Evolutionary conservation across 257 asterid genomes (phyloP).

Genomic region (Cinchona pubescens): DNA sequence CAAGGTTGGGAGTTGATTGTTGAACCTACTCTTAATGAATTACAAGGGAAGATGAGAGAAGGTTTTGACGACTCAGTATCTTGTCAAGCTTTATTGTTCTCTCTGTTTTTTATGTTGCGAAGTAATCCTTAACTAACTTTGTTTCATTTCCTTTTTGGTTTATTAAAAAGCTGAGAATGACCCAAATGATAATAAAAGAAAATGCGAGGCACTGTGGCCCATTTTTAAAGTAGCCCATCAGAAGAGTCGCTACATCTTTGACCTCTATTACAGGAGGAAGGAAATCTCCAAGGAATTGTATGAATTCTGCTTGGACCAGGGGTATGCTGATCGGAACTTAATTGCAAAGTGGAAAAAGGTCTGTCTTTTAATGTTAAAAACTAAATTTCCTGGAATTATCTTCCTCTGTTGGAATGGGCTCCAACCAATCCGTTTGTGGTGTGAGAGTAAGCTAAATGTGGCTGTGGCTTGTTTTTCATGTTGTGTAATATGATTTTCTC

Average conservation of each 20-base stretch:
- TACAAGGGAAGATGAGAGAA: constrained; percentile 94
- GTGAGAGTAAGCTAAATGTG: too few relatives aligned
- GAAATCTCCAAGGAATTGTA: constrained; percentile 81
- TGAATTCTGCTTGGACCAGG: constrained; percentile 91
- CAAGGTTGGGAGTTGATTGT: constrained; percentile 95
- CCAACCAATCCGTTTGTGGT: too few relatives aligned
- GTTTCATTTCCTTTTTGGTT: background rate
- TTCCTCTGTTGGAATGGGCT: too few relatives aligned
- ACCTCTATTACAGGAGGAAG: constrained; percentile 73
- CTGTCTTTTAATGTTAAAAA: too few relatives aligned
- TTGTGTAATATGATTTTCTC: too few relatives aligned
- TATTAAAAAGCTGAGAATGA: constrained; percentile 71
- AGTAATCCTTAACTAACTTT: background rate
- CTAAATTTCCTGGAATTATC: background rate
- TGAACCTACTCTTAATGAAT: constrained; percentile 80
- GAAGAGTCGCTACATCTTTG: constrained; percentile 79
- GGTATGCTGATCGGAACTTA: constrained; percentile 84
- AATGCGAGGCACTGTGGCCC: constrained; percentile 91
- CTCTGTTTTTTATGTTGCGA: background rate
- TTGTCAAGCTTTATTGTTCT: background rate
- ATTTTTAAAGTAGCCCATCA: constrained; percentile 91
- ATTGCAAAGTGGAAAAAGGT: constrained; percentile 96
- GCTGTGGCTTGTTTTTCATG: too few relatives aligned
- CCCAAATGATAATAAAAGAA: constrained; percentile 79
- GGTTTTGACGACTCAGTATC: constrained; percentile 32